These are phyloP conservation scores for Phytopythium boreale DNA, from an alignment of 352 stramenopile species.

Conservation along the genomic window DNA sequence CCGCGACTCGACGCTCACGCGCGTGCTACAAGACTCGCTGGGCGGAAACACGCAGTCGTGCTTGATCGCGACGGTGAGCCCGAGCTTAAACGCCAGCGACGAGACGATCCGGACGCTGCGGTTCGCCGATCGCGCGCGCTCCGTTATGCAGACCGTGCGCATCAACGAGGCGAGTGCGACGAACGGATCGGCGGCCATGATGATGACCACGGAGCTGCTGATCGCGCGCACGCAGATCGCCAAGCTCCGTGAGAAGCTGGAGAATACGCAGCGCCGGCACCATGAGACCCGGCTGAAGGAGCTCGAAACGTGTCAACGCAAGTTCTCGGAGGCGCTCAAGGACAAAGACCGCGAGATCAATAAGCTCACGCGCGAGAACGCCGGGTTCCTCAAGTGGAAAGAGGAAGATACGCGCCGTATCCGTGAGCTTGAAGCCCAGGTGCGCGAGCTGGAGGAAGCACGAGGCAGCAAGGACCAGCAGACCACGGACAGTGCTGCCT, in stretches of 20 bases:
- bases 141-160: slow-evolving; percentile 70
- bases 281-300: slow-evolving; percentile 58
- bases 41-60: slow-evolving; percentile 70
- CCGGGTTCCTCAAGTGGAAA: slow-evolving; percentile 56
- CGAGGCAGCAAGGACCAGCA: neutral
- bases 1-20: slow-evolving; percentile 85
- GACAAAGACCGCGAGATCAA: slow-evolving; percentile 63
- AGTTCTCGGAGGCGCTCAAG: slow-evolving; percentile 52
- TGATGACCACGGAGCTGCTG: slow-evolving; percentile 42
- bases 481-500: no score
- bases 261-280: slow-evolving; percentile 41
- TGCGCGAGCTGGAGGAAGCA: slow-evolving; percentile 37
- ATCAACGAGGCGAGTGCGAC: slow-evolving; percentile 55
- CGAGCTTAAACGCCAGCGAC: slow-evolving; percentile 35
- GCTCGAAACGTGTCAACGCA: slow-evolving; percentile 37
- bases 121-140: slow-evolving; percentile 69
- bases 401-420: slow-evolving; percentile 60
- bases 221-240: slow-evolving; percentile 58
- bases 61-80: slow-evolving; percentile 69
- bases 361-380: slow-evolving; percentile 52
- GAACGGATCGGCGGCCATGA: slow-evolving; percentile 6
- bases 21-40: slow-evolving; percentile 84
- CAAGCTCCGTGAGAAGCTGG: slow-evolving; percentile 44
- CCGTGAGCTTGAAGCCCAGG: slow-evolving; percentile 33
- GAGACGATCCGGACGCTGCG: slow-evolving; percentile 79